Percentiles rank a stretch among this genome's conserved stretches.
Evolutionary conservation across 164 flowering plant species (phyloP).

Genomic region (Echeveria elegans): DNA sequence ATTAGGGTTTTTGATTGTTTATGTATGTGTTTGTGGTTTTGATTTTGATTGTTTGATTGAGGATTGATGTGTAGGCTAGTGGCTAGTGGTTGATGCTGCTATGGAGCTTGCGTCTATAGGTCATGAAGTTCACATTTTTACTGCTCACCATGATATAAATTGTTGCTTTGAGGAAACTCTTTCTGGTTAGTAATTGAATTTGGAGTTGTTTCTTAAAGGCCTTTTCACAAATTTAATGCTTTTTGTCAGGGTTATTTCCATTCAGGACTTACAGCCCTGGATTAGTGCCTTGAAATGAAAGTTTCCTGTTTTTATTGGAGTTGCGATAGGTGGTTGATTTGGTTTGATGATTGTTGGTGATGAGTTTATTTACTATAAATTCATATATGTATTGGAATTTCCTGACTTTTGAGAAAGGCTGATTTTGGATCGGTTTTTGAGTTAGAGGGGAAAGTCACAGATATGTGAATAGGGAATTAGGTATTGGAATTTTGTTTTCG

Average conservation of each 20-base stretch:
- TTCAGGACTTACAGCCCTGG: not conserved
- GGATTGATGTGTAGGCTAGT: conserved; percentile 47
- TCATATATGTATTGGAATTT: too few species aligned
- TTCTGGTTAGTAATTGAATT: conserved; percentile 31
- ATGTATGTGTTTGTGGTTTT: not conserved
- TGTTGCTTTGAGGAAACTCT: conserved; percentile 96
- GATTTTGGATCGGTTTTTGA: too few species aligned
- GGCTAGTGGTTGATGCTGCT: conserved; percentile 91
- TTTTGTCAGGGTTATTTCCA: not conserved
- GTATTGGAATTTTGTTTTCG: too few species aligned
- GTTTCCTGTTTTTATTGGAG: not conserved
- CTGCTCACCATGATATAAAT: conserved; percentile 72
- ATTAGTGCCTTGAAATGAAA: not conserved
- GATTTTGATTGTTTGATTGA: not conserved
- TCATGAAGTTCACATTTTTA: conserved; percentile 79
- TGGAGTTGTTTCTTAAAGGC: not conserved
- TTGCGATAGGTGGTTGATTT: too few species aligned
- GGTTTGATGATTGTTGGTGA: too few species aligned
- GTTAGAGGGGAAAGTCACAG: not conserved
- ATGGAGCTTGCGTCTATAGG: conserved; percentile 71
- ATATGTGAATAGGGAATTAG: not conserved
- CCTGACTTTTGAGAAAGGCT: too few species aligned
- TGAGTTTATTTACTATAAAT: too few species aligned
- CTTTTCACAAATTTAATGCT: not conserved
- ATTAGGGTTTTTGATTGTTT: not conserved